Evolutionary conservation across 2,329 filamentous ascomycete genomes (phyloP), one percentile per base, ranked within the genome.

Genomic region (Arthrobotrys sinensis): DNA sequence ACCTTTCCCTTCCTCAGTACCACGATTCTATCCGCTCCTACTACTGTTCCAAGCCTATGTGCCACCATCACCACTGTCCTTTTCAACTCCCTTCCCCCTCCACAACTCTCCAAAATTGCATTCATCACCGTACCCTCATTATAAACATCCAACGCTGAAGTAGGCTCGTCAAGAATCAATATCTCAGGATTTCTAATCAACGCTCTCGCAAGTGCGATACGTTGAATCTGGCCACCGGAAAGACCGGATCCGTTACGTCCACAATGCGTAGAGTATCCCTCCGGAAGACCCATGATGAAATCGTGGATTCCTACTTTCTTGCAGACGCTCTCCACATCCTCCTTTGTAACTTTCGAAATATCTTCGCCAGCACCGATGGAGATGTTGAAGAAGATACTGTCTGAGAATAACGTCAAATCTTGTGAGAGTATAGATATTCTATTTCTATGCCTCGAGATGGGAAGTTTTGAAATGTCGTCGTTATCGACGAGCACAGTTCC

Each of bases 221-320:
- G 89, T 83, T 96, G 93, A 10, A 92, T 89, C 83, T 97, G 93
- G 0, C 93, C 93, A 11, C 93, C 92, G 3, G 91, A 94, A 0
- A 96, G 85, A 82, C 92, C 93, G 48, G 91, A 91, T 6, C 93
- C 93, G 32, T 89, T 89, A 82, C 94, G 91, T 0, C 93, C 93
- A 0, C 96, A 92, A 7, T 96, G 90, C 0, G 96, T 98, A 80
- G 97, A 89, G 82, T 98, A 98, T 0, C 93, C 92, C 81, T 98
- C 92, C 0, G 95, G 94, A 0, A 98, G 88, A 11, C 88, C 85
- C 12, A 87, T 89, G 80, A 99, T 91, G 83, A 98, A 98, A 80
- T 97, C 94, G 83, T 98, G 94, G 0, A 96, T 94, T 81, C 97
- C 97, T 10, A 95, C 92, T 87, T 92, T 96, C 84, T 90, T 93